Percentiles rank a stretch among this genome's conserved stretches.
These are phyloP conservation scores for Sporobolomyces pararoseus DNA, from an alignment of 768 basidiomycete species.

Conservation along the genomic window DNA sequence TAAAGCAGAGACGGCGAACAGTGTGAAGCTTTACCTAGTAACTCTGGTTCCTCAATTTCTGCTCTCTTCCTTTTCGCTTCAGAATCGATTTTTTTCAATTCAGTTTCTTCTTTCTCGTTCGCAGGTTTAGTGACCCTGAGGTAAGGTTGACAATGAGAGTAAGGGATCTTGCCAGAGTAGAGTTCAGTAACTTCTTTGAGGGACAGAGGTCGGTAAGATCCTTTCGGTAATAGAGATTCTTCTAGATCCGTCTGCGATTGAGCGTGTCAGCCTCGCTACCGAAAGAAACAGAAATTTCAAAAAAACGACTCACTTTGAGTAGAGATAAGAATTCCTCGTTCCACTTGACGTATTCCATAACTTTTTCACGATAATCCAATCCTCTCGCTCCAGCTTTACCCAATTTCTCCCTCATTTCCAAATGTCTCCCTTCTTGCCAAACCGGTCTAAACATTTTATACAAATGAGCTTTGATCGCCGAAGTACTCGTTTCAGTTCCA, in stretches of 20 bases:
- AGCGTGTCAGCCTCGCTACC: not conserved
- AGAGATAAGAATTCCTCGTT: constrained; percentile 60
- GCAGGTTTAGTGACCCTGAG: constrained; percentile 53
- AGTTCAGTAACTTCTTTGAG: constrained; percentile 20
- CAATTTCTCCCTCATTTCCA: constrained; percentile 69
- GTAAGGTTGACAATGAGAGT: constrained; percentile 71
- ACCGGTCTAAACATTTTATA: constrained; percentile 87
- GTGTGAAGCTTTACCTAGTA: not conserved
- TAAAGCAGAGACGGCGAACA: not conserved
- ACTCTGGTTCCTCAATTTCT: constrained; percentile 5
- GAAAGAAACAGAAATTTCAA: not conserved
- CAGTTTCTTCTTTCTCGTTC: constrained; percentile 35
- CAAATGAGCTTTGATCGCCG: constrained; percentile 84
- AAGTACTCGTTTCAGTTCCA: constrained; percentile 62
- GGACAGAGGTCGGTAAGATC: constrained; percentile 31
- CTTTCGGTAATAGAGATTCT: constrained; percentile 13
- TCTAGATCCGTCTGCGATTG: constrained; percentile 20
- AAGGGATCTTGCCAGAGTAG: constrained; percentile 53
- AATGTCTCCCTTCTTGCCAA: constrained; percentile 56
- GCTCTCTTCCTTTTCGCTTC: constrained; percentile 23
- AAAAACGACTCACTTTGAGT: constrained; percentile 55
- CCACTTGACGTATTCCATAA: constrained; percentile 57
- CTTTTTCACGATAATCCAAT: constrained; percentile 46
- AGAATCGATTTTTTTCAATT: constrained; percentile 25
- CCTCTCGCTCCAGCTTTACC: constrained; percentile 52